A percentile compares a stretch with the other conserved stretches of the same genome.
These are phyloP conservation scores for Blastocystis sp. DNA, from an alignment of 352 stramenopile species.

Conservation along the genomic window DNA sequence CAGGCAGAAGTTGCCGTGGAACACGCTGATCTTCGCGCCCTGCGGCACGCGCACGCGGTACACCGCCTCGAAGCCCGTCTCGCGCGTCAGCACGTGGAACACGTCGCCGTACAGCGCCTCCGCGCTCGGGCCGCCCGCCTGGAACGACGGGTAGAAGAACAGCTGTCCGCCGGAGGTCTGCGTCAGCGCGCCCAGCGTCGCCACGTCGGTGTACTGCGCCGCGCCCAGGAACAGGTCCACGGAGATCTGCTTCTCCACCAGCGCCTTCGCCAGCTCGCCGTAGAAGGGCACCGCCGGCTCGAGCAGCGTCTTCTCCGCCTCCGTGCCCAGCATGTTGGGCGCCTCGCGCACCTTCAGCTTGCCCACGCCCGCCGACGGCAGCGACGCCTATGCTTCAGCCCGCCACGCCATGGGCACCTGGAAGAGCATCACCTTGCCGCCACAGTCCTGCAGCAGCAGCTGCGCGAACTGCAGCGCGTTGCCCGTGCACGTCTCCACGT, in stretches of 20 bases:
- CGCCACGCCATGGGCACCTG: constrained; percentile 61
- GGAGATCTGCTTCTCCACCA: constrained; percentile 93
- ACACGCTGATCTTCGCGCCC: constrained; percentile 77
- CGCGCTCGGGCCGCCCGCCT: constrained; percentile 81
- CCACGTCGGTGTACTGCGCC: constrained; percentile 90
- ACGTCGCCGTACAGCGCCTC: constrained; percentile 89
- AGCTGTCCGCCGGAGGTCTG: constrained; percentile 91
- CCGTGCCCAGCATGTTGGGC: constrained; percentile 77
- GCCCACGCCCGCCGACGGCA: constrained; percentile 80
- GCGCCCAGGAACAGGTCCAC: constrained; percentile 94
- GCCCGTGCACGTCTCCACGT: constrained; percentile 75
- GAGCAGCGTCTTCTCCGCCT: constrained; percentile 80
- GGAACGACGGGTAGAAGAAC: constrained; percentile 93
- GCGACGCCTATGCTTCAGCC: constrained; percentile 67
- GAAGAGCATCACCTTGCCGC: constrained; percentile 82
- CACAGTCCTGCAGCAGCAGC: constrained; percentile 89
- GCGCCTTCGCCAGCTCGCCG: constrained; percentile 87
- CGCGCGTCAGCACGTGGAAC: constrained; percentile 82
- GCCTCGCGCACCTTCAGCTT: constrained; percentile 80
- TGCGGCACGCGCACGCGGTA: constrained; percentile 53
- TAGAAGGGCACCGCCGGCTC: constrained; percentile 80
- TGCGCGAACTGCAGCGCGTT: constrained; percentile 89
- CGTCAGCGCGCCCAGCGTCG: constrained; percentile 86
- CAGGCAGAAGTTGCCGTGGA: constrained; percentile 97
- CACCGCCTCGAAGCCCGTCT: constrained; percentile 79